These are phyloP conservation scores for Fraxinus americana DNA, from an alignment of 257 asterid species.

Conservation along the genomic window DNA sequence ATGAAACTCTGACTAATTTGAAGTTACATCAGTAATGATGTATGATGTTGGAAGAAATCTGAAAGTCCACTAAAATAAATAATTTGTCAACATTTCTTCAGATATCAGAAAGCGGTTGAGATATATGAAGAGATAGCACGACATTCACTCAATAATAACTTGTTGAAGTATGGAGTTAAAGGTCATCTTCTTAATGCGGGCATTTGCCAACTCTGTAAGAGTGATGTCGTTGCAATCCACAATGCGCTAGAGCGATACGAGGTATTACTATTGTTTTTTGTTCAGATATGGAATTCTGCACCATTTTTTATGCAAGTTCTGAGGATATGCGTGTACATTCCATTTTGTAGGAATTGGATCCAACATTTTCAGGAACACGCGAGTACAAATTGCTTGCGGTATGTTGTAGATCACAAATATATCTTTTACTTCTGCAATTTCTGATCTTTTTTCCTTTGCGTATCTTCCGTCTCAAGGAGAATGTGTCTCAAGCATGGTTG, in stretches of 20 bases:
- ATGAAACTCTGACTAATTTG: slow-evolving; percentile 16
- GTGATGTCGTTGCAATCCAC: slow-evolving; percentile 57
- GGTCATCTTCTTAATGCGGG: slow-evolving; percentile 84
- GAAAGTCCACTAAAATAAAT: slow-evolving; percentile 23
- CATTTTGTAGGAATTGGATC: slow-evolving; percentile 54
- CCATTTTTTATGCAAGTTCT: slow-evolving; percentile 8
- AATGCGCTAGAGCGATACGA: slow-evolving; percentile 62
- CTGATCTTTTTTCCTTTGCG: not conserved
- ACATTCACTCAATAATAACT: slow-evolving; percentile 58
- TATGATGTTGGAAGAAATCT: slow-evolving; percentile 15
- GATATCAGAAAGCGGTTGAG: slow-evolving; percentile 65
- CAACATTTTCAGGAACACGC: slow-evolving; percentile 63
- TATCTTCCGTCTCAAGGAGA: not conserved
- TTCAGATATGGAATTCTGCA: slow-evolving; percentile 12
- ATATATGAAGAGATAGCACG: slow-evolving; percentile 71
- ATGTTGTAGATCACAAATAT: slow-evolving; percentile 30
- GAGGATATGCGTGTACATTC: slow-evolving; percentile 7
- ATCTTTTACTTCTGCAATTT: not conserved
- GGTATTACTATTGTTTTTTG: slow-evolving; percentile 30
- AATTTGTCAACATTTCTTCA: slow-evolving; percentile 32
- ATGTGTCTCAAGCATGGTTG: not conserved
- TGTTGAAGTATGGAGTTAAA: slow-evolving; percentile 70
- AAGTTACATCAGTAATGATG: not conserved
- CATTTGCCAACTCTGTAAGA: slow-evolving; percentile 68
- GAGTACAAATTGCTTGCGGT: slow-evolving; percentile 61